phyloP scores from a whole-genome alignment of 257 asterid genomes.

The Salvia miltiorrhiza region DNA sequence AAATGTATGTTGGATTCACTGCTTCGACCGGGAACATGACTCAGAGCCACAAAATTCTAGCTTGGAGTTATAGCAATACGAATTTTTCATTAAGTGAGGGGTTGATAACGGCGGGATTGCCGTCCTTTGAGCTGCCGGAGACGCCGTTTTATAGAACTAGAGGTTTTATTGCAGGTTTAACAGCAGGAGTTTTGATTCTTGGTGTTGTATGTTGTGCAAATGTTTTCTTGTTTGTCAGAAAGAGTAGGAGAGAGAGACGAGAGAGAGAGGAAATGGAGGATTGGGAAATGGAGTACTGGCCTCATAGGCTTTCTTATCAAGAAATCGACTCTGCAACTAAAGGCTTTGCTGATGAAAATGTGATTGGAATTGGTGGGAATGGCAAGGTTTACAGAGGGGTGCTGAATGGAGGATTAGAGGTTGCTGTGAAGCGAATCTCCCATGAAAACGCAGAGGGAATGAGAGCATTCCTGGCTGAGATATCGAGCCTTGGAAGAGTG shows the following conservation, averaged over 20 bases:
- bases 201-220: slow-evolving; percentile 12
- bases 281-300: slow-evolving; percentile 89
- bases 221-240: slow-evolving; percentile 32
- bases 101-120: slow-evolving; percentile 47
- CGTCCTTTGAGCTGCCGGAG: slow-evolving; percentile 53
- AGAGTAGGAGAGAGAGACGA: slow-evolving; percentile 26
- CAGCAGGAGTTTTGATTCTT: slow-evolving; percentile 29
- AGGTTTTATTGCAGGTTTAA: slow-evolving; percentile 48
- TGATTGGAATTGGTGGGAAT: slow-evolving; percentile 69
- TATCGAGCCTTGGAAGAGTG: slow-evolving; percentile 77
- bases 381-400: slow-evolving; percentile 67
- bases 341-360: slow-evolving; percentile 51
- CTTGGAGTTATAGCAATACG: slow-evolving; percentile 72
- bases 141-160: slow-evolving; percentile 35
- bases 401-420: slow-evolving; percentile 45
- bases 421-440: slow-evolving; percentile 68
- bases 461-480: slow-evolving; percentile 58
- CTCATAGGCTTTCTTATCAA: slow-evolving; percentile 59
- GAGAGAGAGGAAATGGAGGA: slow-evolving; percentile 64
- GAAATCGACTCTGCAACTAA: slow-evolving; percentile 70
- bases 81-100: slow-evolving; percentile 39
- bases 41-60: slow-evolving; percentile 56
- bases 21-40: slow-evolving; percentile 60
- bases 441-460: slow-evolving; percentile 48
- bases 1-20: slow-evolving; percentile 75